Evolutionary conservation across 805 yeast species (phyloP).

Genomic region (Lachancea fermentati): DNA sequence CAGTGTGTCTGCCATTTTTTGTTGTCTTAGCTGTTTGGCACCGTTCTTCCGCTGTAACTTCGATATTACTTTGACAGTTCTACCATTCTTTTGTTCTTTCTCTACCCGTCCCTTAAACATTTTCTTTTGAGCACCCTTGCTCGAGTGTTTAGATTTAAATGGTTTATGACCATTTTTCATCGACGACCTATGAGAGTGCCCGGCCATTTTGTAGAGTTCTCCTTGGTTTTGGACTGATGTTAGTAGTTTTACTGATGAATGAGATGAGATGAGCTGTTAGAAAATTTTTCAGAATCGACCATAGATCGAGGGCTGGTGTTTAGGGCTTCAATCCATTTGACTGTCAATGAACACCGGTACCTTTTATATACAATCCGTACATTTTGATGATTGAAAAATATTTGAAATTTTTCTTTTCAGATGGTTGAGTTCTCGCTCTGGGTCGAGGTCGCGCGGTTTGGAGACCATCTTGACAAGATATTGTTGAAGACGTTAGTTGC

Average conservation of each 20-base stretch:
- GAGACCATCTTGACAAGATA: background rate
- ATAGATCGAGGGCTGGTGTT: background rate
- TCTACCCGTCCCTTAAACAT: constrained; percentile 84
- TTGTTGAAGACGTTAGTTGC: background rate
- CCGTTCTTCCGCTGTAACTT: constrained; percentile 69
- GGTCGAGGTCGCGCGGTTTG: background rate
- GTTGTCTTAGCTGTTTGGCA: constrained; percentile 68
- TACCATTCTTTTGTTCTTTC: constrained; percentile 42
- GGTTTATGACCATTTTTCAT: constrained; percentile 81
- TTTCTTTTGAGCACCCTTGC: constrained; percentile 82
- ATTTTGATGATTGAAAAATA: background rate
- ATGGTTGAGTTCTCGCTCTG: background rate
- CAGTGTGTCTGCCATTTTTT: constrained; percentile 58
- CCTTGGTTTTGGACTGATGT: too few species aligned
- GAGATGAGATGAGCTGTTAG: constrained; percentile 12
- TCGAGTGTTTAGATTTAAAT: constrained; percentile 86
- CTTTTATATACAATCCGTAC: background rate
- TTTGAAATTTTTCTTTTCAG: background rate
- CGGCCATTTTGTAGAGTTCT: constrained; percentile 44
- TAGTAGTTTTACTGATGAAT: too few species aligned
- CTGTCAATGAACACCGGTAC: too few species aligned
- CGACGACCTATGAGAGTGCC: constrained; percentile 80
- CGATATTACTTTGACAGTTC: constrained; percentile 31
- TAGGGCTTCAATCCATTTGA: background rate
- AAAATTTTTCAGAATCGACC: constrained; percentile 17